Base-by-base conservation (phyloP, 192 early-diverging fungal species). In the Mortierella claussenii region DNA sequence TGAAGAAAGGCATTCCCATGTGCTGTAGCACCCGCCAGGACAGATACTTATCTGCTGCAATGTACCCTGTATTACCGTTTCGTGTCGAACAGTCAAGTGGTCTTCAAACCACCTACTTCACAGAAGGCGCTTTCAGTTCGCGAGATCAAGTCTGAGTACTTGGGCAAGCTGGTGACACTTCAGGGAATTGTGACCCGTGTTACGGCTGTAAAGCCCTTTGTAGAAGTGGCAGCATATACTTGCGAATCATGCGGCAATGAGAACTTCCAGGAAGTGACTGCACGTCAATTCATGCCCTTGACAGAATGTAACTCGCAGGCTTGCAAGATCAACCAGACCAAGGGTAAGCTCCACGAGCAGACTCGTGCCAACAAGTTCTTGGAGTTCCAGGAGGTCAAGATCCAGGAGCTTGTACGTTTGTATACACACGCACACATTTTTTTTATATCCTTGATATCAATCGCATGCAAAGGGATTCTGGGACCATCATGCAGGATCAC, bases 231-330 rank as follows among this genome's bases (percentile, higher is more conserved):
- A n/a, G 90, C 93, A 8, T 94, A 95, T 81, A 86, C 85, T 54
- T 99, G 97, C 83, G 97, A 99, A 66, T 85, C 89, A 42, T 99
- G 97, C 81, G 96, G 97, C 26, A 81, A 90, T 75, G 97, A 99
- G 83, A 90, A 95, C 56, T 99, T 97, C 83, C 95, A 99, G 82
- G 94, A 95, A 81, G 92, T 97, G 48, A 88, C 85, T 31, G 65
- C 83, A 40, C 86, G 87, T 47, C 86, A 89, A 69, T 93, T 89
- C 69, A 90, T 88, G 46, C 95, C 95, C 8, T 79, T 96, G 26
- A 87, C 87, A 26, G 90, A 95, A 62, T 99, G 97, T 82, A 80
- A 81, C 30, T 92, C 91, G 30, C 80, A 85, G 55, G 87, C 87
- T 47, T 99, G 97, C 81, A 89, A 89, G 55, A 88, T 71, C 31